Conservation (phyloP, 1,284 basidiomycete species). For the Calocybe gambosa region DNA sequence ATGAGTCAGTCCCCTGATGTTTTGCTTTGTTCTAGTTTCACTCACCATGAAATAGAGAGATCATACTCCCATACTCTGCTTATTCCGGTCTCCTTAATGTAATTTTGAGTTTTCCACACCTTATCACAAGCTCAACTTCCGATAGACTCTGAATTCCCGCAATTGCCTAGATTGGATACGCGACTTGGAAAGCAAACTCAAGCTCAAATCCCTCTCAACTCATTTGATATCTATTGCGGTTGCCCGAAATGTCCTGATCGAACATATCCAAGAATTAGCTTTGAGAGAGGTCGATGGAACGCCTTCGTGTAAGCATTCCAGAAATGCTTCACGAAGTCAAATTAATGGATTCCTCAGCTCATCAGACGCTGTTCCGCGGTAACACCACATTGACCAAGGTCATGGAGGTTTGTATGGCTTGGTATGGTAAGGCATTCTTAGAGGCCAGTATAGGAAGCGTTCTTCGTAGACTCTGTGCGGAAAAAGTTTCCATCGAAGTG, state of each 20-base stretch:
- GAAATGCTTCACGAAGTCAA: background rate
- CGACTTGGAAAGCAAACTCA: conserved; percentile 62
- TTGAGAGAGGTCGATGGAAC: conserved; percentile 61
- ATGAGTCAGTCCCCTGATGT: conserved; percentile 53
- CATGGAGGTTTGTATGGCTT: conserved; percentile 71
- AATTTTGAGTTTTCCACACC: conserved; percentile 11
- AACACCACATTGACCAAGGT: conserved; percentile 79
- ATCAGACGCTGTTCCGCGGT: conserved; percentile 70
- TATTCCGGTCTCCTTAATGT: conserved; percentile 56
- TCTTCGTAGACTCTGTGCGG: conserved; percentile 61
- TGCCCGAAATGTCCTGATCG: conserved; percentile 54
- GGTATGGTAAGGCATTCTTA: conserved; percentile 69
- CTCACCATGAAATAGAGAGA: conserved; percentile 46
- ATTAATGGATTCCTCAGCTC: conserved; percentile 32
- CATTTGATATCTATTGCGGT: conserved; percentile 66
- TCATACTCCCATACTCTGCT: conserved; percentile 58
- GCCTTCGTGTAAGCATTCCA: conserved; percentile 44
- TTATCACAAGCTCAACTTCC: conserved; percentile 4
- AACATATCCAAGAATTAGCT: conserved; percentile 61
- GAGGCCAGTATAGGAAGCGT: conserved; percentile 69
- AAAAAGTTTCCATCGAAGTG: conserved; percentile 72
- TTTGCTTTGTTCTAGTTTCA: background rate
- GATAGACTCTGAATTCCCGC: conserved; percentile 52
- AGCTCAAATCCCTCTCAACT: conserved; percentile 52
- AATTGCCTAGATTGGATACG: conserved; percentile 71